Evolutionary conservation across 306 rosid species (phyloP), one percentile per base, ranked within the genome.

Genomic region (Arachis hypogaea): DNA sequence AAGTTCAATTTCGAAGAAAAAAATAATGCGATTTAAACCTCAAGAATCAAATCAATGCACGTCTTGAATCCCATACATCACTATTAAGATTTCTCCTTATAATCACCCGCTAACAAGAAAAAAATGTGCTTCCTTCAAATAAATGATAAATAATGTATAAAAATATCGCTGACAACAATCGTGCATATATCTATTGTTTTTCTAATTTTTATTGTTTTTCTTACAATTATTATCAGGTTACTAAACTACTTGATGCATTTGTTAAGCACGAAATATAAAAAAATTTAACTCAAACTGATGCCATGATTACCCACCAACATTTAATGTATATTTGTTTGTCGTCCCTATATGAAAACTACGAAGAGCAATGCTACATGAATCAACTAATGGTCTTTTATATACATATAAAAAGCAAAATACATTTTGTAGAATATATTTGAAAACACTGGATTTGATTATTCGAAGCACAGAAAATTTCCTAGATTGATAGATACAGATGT

Each of bases 281-380:
- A 22, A 22, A 9, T 50, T 4, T 22, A 7, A 4, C 58, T 72
- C 46, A 66, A 65, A 71, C 68, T 59, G 45, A 67, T 52, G 66
- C 29, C 70, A 52, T 10, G 18, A 41, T 29, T 12, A 54, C 33
- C 59, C 0, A 3, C 10, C 9, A 47, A 0, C 49, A 7, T 45
- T 22, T 22, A 22, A 45, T 3, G 10, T 9, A 22, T 22, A 1
- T 10, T 9, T 63, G 64, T 64, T 44, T 63, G 54, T 18, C 55
- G 52, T 71, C 60, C 64, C 38, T 33, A 4, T 33, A 33, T 33
- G 38, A 33, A 22, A 22, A 22, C 28, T 22, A 22, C 28, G 28
- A 22, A 22, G 28, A 22, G 28, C 28, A 22, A 22, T 22, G 28
- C 28, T 22, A 22, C 28, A 22, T 22, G 38, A 33, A 33, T 2